Conservation (phyloP, 805 yeast genomes). For the Schwanniomyces sp. region DNA sequence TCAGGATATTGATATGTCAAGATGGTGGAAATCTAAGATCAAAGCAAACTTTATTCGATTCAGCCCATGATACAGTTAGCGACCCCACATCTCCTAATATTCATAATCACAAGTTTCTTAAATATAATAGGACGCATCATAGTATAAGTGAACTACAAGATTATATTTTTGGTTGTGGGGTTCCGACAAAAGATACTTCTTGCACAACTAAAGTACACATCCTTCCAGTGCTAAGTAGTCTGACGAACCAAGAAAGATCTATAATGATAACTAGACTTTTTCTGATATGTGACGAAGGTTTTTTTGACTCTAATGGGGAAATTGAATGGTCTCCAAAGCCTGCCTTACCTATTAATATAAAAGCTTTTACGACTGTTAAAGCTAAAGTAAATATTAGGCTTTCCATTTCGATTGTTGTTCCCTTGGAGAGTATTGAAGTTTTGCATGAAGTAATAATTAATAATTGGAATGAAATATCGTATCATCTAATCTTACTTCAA, state of each 20-base stretch:
- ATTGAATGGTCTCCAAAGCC: slow-evolving; percentile 45
- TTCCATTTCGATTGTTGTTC: slow-evolving; percentile 49
- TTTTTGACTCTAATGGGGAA: slow-evolving; percentile 13
- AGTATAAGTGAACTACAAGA: slow-evolving; percentile 46
- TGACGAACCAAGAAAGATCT: slow-evolving; percentile 29
- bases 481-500: slow-evolving; percentile 40
- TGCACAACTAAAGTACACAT: slow-evolving; percentile 48
- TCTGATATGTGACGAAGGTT: slow-evolving; percentile 27
- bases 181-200: slow-evolving; percentile 47
- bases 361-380: background rate
- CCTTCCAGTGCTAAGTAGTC: slow-evolving; percentile 41
- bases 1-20: slow-evolving; percentile 48
- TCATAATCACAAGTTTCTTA: background rate
- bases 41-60: slow-evolving; percentile 51
- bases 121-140: slow-evolving; percentile 30
- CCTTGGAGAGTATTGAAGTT: slow-evolving; percentile 34
- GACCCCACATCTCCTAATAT: background rate
- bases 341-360: slow-evolving; percentile 27
- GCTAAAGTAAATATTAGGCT: slow-evolving; percentile 36
- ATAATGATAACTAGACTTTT: slow-evolving; percentile 48
- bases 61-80: slow-evolving; percentile 15
- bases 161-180: slow-evolving; percentile 58
- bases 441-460: slow-evolving; percentile 44
- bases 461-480: slow-evolving; percentile 50
- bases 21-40: slow-evolving; percentile 49